Conservation (phyloP, 768 basidiomycete species). For the Ramaria sp. region DNA sequence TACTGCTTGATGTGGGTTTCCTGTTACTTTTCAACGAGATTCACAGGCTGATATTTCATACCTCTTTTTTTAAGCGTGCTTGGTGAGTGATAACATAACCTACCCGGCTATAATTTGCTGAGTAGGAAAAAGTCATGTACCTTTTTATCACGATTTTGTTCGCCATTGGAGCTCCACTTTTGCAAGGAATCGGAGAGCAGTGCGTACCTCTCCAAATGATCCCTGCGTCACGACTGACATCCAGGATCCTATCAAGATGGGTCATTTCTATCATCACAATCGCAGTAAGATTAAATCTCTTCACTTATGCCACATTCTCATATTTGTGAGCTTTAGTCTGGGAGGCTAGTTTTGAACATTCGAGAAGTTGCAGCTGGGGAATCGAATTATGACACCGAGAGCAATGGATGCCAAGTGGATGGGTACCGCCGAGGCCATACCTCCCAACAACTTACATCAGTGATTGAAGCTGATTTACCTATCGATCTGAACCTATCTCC, state of each 20-base stretch:
- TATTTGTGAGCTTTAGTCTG: too few relatives aligned
- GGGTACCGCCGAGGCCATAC: too few relatives aligned
- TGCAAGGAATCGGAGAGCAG: neutral
- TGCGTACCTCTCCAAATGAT: neutral
- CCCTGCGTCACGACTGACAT: neutral
- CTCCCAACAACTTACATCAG: too few relatives aligned
- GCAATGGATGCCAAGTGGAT: too few relatives aligned
- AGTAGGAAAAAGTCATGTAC: neutral
- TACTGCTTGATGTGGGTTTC: too few relatives aligned
- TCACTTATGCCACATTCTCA: too few relatives aligned
- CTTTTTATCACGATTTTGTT: neutral
- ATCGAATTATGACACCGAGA: too few relatives aligned
- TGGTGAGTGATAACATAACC: neutral
- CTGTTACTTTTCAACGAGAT: neutral
- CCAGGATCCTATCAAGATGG: neutral
- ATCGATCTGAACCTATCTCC: too few relatives aligned
- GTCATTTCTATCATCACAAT: neutral
- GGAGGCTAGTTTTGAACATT: too few relatives aligned
- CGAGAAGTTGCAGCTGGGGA: too few relatives aligned
- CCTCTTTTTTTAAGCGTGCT: neutral
- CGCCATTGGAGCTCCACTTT: neutral
- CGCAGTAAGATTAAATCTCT: neutral
- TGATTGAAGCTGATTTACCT: too few relatives aligned
- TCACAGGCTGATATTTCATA: neutral
- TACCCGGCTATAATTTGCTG: neutral